Conservation (phyloP, 1,284 basidiomycete genomes). For the Phellinidium pouzarii region DNA sequence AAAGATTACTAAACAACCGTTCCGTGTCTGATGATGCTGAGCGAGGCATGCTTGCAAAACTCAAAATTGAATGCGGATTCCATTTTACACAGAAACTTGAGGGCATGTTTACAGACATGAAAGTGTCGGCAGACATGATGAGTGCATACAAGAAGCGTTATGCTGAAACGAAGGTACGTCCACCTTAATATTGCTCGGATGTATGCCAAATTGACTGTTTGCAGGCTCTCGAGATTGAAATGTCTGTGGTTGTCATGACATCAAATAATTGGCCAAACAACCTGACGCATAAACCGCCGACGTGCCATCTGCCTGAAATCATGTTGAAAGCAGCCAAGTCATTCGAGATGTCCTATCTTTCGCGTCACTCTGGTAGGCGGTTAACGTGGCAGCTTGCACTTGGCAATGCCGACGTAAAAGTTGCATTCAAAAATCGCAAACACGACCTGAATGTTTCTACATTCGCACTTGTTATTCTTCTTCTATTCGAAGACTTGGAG, state of each 20-base stretch:
- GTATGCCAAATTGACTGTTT: conserved; percentile 9
- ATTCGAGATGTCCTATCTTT: conserved; percentile 89
- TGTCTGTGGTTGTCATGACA: conserved; percentile 86
- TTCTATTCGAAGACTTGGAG: conserved; percentile 76
- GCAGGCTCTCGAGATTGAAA: conserved; percentile 67
- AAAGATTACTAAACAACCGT: conserved; percentile 79
- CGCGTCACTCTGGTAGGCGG: conserved; percentile 83
- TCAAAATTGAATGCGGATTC: conserved; percentile 95
- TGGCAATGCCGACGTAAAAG: conserved; percentile 87
- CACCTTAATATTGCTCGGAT: neutral
- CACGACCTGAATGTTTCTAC: conserved; percentile 96
- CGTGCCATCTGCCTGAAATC: conserved; percentile 62
- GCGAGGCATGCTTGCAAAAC: conserved; percentile 94
- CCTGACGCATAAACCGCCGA: conserved; percentile 49
- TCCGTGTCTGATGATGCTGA: conserved; percentile 97
- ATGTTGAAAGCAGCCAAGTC: conserved; percentile 63
- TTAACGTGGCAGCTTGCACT: conserved; percentile 93
- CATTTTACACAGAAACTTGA: conserved; percentile 98
- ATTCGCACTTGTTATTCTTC: conserved; percentile 80
- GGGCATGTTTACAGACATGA: conserved; percentile 99
- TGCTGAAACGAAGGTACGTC: conserved; percentile 46
- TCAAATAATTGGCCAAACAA: conserved; percentile 86
- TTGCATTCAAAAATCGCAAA: conserved; percentile 70
- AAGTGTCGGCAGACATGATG: conserved; percentile 80
- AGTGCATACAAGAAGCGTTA: conserved; percentile 64